phyloP scores from a whole-genome alignment of 768 basidiomycete genomes.

The Naganishia kalamii region DNA sequence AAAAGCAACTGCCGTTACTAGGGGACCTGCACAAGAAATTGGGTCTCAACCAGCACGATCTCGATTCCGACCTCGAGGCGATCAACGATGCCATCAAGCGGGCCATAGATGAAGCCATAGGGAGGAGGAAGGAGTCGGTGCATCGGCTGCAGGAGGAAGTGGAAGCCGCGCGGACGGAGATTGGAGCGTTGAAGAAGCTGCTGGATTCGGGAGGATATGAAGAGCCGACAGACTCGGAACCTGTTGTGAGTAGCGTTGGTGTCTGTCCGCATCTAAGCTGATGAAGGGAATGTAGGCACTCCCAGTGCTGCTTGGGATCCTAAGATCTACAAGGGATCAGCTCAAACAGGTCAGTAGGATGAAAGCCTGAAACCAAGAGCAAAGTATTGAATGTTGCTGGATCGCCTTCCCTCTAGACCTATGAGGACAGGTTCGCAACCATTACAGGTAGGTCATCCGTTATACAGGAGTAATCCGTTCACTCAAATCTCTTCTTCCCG shows the following conservation, averaged over 20 bases:
- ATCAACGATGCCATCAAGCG: slow-evolving; percentile 23
- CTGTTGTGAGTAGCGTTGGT: background rate
- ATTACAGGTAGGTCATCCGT: background rate
- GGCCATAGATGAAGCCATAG: slow-evolving; percentile 22
- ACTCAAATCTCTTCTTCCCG: background rate
- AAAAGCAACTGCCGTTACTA: slow-evolving; percentile 18
- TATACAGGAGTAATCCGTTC: background rate
- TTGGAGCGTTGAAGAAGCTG: slow-evolving; percentile 11
- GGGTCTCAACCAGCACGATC: slow-evolving; percentile 11
- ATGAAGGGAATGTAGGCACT: slow-evolving; percentile 6
- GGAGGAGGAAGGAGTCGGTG: slow-evolving; percentile 13
- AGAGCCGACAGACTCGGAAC: background rate
- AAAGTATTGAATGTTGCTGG: no score
- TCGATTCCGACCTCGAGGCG: slow-evolving; percentile 14
- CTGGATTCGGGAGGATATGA: slow-evolving; percentile 7
- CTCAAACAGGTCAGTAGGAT: slow-evolving; percentile 17
- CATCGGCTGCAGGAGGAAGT: slow-evolving; percentile 17
- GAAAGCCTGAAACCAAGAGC: no score
- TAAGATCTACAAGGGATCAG: slow-evolving; percentile 1
- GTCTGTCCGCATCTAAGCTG: background rate
- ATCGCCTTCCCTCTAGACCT: background rate
- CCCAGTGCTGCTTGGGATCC: background rate
- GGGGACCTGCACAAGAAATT: slow-evolving; percentile 19
- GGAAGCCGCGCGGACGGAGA: slow-evolving; percentile 3
- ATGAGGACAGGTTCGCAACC: slow-evolving; percentile 1